Conservation (phyloP, 306 rosid species). For the Trichosanthes cucumerina region DNA sequence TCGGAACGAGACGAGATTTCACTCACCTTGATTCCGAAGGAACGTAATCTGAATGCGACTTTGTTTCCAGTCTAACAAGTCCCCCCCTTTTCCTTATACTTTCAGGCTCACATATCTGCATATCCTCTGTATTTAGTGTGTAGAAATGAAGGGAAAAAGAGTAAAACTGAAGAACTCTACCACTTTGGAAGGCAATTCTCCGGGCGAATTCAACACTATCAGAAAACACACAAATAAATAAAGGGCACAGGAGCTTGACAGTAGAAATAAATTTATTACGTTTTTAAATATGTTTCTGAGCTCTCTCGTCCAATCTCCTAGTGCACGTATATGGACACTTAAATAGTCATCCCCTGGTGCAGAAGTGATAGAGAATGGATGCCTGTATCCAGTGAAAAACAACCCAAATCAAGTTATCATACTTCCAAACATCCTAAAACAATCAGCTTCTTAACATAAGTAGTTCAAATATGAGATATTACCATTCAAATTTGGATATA, state of each 20-base stretch:
- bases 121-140: background rate
- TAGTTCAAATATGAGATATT: constrained; percentile 2
- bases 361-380: constrained; percentile 69
- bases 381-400: constrained; percentile 30
- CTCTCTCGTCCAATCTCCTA: constrained; percentile 59
- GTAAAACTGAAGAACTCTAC: background rate
- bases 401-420: background rate
- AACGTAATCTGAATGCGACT: constrained; percentile 12
- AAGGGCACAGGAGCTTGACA: background rate
- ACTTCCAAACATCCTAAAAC: background rate
- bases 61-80: constrained; percentile 45
- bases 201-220: background rate
- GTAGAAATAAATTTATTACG: constrained; percentile 16
- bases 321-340: constrained; percentile 51
- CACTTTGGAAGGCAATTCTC: background rate
- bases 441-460: background rate
- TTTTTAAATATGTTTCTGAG: constrained; percentile 35
- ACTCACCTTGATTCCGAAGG: constrained; percentile 21
- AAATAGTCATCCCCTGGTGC: constrained; percentile 66
- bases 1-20: background rate
- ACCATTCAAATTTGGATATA: constrained; percentile 60
- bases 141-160: background rate
- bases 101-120: constrained; percentile 49
- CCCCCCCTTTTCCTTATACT: constrained; percentile 26
- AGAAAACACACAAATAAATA: background rate